Evolutionary conservation across 345 rosid species (phyloP).

Genomic region (Triadica sebifera): DNA sequence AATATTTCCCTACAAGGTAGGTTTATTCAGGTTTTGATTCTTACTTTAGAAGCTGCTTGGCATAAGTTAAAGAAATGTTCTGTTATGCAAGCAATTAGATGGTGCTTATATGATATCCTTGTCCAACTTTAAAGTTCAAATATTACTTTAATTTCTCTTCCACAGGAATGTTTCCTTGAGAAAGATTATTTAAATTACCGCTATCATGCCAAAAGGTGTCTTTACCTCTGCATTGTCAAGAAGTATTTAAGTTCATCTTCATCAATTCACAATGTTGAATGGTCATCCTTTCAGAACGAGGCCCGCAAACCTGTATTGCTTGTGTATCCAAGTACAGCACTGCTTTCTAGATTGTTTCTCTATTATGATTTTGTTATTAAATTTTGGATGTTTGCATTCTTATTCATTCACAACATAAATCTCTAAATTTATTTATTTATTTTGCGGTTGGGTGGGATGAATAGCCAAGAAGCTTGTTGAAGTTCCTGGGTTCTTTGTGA

Average conservation of each 20-base stretch:
- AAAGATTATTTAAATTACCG: slow-evolving; percentile 83
- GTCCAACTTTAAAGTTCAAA: neutral
- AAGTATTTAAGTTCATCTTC: slow-evolving; percentile 52
- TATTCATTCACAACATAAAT: neutral
- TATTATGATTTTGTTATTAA: neutral
- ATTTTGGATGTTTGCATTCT: neutral
- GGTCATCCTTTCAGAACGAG: slow-evolving; percentile 80
- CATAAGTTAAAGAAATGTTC: neutral
- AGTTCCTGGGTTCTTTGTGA: slow-evolving; percentile 51
- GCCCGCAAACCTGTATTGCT: slow-evolving; percentile 83
- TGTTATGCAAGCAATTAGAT: neutral
- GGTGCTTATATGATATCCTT: neutral
- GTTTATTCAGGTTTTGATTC: neutral
- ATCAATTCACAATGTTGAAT: slow-evolving; percentile 57
- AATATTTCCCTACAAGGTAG: neutral
- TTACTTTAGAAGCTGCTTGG: neutral
- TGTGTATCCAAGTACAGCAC: slow-evolving; percentile 64
- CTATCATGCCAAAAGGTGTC: slow-evolving; percentile 83
- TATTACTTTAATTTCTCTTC: neutral
- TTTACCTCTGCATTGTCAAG: slow-evolving; percentile 73
- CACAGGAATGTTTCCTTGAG: slow-evolving; percentile 86
- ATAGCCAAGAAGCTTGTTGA: slow-evolving; percentile 52
- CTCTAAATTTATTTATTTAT: neutral
- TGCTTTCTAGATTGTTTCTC: neutral
- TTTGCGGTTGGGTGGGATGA: neutral